phyloP scores from a whole-genome alignment of 352 stramenopile species.

The Phytophthora pistaciae region DNA sequence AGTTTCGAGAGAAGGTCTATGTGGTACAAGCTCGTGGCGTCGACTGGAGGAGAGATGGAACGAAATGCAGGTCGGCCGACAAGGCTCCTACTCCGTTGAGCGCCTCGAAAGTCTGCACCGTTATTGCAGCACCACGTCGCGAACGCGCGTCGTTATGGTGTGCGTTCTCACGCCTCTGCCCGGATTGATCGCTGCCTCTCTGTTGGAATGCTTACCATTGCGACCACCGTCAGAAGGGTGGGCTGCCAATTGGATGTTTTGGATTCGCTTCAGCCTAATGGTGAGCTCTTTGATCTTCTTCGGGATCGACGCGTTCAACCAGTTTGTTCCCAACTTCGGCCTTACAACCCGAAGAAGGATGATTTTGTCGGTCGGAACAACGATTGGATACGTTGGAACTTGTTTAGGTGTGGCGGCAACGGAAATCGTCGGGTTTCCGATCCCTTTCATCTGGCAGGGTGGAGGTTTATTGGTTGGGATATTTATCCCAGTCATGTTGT shows the following conservation, averaged over 20 bases:
- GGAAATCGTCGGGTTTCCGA: not conserved
- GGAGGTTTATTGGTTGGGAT: not conserved
- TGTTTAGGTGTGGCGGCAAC: not conserved
- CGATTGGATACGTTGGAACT: not conserved
- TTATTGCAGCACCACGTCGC: slow-evolving; percentile 6
- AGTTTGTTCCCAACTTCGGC: not conserved
- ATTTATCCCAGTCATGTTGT: not conserved
- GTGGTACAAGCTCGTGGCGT: not conserved
- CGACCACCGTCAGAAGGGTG: not conserved
- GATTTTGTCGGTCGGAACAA: not conserved
- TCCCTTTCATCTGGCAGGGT: not conserved
- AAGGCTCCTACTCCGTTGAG: slow-evolving; percentile 4
- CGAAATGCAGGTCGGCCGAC: slow-evolving; percentile 7
- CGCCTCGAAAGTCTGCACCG: slow-evolving; percentile 3
- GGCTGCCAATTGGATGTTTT: slow-evolving; percentile 3
- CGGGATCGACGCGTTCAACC: not conserved
- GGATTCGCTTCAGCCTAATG: not conserved
- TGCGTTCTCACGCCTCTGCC: not conserved
- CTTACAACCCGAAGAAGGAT: not conserved
- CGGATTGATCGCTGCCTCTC: not conserved
- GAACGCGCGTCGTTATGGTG: not conserved
- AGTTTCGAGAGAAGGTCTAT: not conserved
- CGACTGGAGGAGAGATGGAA: slow-evolving; percentile 2
- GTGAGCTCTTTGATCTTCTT: not conserved
- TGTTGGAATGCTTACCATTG: not conserved